Percentiles rank a stretch among this genome's conserved stretches.
Evolutionary conservation across 2,329 filamentous ascomycete genomes (phyloP).

Genomic region (Sclerotinia nivalis): DNA sequence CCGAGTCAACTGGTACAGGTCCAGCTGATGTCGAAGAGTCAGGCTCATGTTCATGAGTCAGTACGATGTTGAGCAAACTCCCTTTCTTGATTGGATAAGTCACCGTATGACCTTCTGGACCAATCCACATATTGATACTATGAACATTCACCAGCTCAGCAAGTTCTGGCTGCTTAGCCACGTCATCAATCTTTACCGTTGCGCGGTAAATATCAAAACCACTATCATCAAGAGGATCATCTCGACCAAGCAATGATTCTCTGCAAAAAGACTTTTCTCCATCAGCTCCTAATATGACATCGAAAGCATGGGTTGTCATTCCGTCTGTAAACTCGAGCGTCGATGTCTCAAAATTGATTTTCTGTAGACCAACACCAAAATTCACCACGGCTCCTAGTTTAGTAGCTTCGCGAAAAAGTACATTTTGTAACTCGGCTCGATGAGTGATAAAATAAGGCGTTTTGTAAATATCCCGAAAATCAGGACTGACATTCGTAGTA

Average conservation of each 20-base stretch:
- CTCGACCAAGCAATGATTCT: neutral
- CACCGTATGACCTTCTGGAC: neutral
- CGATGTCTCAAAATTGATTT: neutral
- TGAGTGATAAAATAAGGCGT: constrained; percentile 2
- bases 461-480: neutral
- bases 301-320: neutral
- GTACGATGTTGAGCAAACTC: neutral
- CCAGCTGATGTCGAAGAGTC: neutral
- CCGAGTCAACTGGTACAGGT: neutral
- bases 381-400: neutral
- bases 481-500: neutral
- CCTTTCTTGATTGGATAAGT: constrained; percentile 7
- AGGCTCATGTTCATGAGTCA: neutral
- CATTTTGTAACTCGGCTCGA: neutral
- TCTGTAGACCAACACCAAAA: neutral
- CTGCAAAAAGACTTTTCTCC: constrained; percentile 16
- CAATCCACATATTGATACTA: constrained; percentile 8
- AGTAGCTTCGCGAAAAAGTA: neutral
- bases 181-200: neutral
- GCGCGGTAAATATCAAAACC: constrained; percentile 1
- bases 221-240: neutral
- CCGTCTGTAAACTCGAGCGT: neutral
- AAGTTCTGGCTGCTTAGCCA: neutral
- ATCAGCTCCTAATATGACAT: constrained; percentile 10
- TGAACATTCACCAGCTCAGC: neutral